A percentile compares a stretch with the other conserved stretches of the same genome.
phyloP scores from a whole-genome alignment of 164 flowering plant species.

The Nymphaea colorata region DNA sequence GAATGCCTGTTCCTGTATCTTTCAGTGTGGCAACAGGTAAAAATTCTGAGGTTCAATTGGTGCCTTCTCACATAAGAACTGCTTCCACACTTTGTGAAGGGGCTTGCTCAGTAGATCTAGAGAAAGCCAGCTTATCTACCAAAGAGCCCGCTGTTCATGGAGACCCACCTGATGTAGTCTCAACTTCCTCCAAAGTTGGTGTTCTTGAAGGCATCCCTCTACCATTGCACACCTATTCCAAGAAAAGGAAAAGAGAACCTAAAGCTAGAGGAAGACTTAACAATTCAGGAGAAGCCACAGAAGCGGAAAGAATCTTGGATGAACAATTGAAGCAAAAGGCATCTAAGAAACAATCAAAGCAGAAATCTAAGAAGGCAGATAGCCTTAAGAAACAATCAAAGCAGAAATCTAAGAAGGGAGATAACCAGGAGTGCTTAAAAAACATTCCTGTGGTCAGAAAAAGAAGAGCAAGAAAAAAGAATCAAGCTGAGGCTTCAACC shows the following conservation, averaged over 20 bases:
- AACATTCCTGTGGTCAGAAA: constrained; percentile 2
- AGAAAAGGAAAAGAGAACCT: constrained; percentile 26
- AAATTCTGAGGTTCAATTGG: constrained; percentile 45
- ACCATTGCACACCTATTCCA: constrained; percentile 10
- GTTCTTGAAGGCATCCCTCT: constrained; percentile 14
- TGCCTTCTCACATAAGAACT: constrained; percentile 6
- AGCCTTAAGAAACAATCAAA: constrained; percentile 12
- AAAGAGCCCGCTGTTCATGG: constrained; percentile 14
- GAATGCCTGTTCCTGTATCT: constrained; percentile 7
- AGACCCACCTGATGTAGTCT: constrained; percentile 10
- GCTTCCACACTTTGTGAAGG: not conserved
- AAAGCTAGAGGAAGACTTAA: constrained; percentile 8
- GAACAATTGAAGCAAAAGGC: constrained; percentile 13
- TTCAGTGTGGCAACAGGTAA: not conserved
- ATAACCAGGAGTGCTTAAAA: constrained; percentile 10
- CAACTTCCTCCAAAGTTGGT: constrained; percentile 15
- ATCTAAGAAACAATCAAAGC: constrained; percentile 12
- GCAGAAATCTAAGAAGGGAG: constrained; percentile 13
- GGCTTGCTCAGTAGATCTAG: not conserved
- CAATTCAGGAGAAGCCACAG: constrained; percentile 2
- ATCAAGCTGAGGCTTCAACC: not conserved
- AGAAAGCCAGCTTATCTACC: not conserved
- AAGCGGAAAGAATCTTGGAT: constrained; percentile 9
- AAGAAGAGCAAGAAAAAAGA: not conserved
- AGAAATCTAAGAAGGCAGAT: constrained; percentile 12